Base-by-base conservation (phyloP, 139 green algal species). In the Chlamydomonas schloesseri region DNA sequence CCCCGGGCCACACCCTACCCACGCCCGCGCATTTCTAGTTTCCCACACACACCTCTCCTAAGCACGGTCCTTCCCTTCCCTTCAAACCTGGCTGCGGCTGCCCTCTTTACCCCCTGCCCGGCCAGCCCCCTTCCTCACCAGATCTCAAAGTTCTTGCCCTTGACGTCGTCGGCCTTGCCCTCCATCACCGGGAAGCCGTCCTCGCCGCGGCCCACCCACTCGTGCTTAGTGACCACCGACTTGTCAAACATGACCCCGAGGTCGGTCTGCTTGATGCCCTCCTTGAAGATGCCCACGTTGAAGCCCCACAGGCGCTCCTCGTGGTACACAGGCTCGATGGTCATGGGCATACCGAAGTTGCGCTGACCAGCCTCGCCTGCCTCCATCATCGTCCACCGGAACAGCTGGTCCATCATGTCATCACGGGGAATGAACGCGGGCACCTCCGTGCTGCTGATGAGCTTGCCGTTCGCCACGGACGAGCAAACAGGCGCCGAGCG, bases 331-430 rank as follows among this genome's bases (percentile, higher is more conserved):
- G 90, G 83, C 68, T 88, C 88, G 21, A 94, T 86, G 73, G 89
- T 94, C 87, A 95, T 95, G 37, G 94, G 91, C 81, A 95, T 88
- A 28, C 95, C 94, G 78, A 95, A 94, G 86, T 96, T 97, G 33
- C 90, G 90, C 67, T 94, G 73, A 55, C 93, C 93, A 29, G 87
- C 80, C 67, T 98, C 94, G n/a, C 91, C 87, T 15, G 92, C 88
- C 74, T 97, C 93, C 55, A 94, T 95, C 18, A 90, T 70, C 0
- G 93, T 90, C 95, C 95, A 98, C 9, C 91, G 74, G 13, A 88
- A 28, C 24, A 98, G 87, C 94, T 98, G 96, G 83, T 98, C 94
- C 75, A 97, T 95, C 65, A 98, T 90, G 84, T 98, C 96, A 37
- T 93, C 82, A 24, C 96, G 89, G 6, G 90, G 91, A 62, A 98